phyloP scores from a whole-genome alignment of 805 yeast species.

The Candida easanensis region DNA sequence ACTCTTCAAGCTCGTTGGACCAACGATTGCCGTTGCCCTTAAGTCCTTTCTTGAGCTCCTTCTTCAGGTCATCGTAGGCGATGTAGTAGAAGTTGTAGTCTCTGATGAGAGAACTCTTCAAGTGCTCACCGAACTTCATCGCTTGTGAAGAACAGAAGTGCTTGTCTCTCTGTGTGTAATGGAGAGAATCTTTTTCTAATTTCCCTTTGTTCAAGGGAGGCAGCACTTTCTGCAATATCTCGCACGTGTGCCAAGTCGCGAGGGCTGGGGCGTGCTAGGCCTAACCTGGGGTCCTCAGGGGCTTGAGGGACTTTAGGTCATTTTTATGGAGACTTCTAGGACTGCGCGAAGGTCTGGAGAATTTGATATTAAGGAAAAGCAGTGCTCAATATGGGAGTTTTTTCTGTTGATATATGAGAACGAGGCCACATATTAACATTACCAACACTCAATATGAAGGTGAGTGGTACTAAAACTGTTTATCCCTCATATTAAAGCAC shows the following conservation, averaged over 20 bases:
- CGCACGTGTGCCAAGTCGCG: slow-evolving; percentile 6
- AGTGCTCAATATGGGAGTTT: no score
- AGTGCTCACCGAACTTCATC: slow-evolving; percentile 96
- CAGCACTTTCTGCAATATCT: neutral
- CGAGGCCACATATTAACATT: no score
- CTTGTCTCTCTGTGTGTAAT: neutral
- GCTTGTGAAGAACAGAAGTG: neutral
- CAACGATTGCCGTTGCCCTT: slow-evolving; percentile 57
- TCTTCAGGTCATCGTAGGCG: slow-evolving; percentile 86
- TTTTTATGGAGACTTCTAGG: no score
- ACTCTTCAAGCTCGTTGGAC: slow-evolving; percentile 78
- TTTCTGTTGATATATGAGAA: no score
- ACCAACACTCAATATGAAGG: slow-evolving; percentile 1
- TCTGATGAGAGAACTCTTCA: slow-evolving; percentile 83
- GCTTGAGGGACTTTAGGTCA: neutral
- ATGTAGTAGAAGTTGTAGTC: slow-evolving; percentile 90
- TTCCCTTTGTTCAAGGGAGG: neutral
- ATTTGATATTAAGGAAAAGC: no score
- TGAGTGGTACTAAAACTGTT: neutral
- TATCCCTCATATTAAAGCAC: slow-evolving; percentile 16
- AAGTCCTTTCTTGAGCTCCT: slow-evolving; percentile 68
- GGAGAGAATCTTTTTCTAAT: neutral
- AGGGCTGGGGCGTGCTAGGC: neutral
- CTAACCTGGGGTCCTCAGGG: no score
- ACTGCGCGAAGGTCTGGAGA: no score